Percentiles rank a stretch among this genome's conserved stretches.
Evolutionary conservation across 2,329 filamentous ascomycete genomes (phyloP).

Genomic region (Aphanoascus verrucosus): DNA sequence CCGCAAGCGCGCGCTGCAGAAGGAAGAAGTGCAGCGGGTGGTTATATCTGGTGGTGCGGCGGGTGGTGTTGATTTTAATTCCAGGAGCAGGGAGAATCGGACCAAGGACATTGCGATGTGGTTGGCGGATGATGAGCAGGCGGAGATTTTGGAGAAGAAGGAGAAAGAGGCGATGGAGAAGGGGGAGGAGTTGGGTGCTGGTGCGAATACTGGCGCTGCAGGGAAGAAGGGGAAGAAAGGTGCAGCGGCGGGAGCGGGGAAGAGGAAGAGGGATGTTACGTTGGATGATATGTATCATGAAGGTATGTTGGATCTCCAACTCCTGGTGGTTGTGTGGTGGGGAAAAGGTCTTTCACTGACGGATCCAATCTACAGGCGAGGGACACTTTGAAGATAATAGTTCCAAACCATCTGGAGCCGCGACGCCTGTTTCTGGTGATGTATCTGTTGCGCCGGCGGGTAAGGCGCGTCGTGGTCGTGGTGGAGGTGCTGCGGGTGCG

Average conservation of each 20-base stretch:
- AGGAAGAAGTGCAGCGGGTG: conserved; percentile 96
- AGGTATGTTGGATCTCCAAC: conserved; percentile 57
- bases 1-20: conserved; percentile 89
- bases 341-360: neutral
- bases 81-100: conserved; percentile 76
- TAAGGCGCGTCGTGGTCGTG: conserved; percentile 43
- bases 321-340: conserved; percentile 2
- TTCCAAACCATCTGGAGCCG: conserved; percentile 73
- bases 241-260: conserved; percentile 44
- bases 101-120: conserved; percentile 98
- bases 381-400: conserved; percentile 84
- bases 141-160: conserved; percentile 82
- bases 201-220: too few species aligned
- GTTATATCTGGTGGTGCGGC: conserved; percentile 80
- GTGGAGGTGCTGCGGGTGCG: conserved; percentile 46
- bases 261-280: conserved; percentile 50
- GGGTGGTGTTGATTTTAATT: conserved; percentile 91
- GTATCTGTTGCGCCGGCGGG: conserved; percentile 38
- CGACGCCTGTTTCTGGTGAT: conserved; percentile 57
- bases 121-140: conserved; percentile 95
- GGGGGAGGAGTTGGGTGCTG: conserved; percentile 43
- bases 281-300: conserved; percentile 99
- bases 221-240: conserved; percentile 45
- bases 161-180: conserved; percentile 71
- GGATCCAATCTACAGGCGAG: conserved; percentile 54